Base-by-base conservation (phyloP, 2,329 filamentous ascomycete genomes). In the Orbilia quercus region DNA sequence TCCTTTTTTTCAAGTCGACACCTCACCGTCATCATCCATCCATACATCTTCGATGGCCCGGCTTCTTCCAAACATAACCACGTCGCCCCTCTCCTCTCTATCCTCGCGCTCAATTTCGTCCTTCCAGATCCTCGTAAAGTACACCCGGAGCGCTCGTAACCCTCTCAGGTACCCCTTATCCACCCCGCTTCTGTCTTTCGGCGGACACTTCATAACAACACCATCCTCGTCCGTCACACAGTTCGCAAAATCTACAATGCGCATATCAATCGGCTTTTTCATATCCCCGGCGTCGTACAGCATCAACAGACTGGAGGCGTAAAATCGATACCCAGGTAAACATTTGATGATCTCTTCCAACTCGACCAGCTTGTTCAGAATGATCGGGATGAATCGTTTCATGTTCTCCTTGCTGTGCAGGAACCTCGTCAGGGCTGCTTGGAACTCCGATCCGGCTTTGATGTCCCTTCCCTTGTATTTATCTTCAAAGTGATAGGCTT, bases 181-280 rank as follows among this genome's bases (percentile, higher is more conserved):
- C 5, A 96, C 89, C 72, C 91, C 89, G 36, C 89, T 83, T 0
- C 91, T 91, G 79, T 96, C 87, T 70, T 87, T 85, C 2, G 95
- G 95, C 12, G 95, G 95, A 77, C 94, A 97, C 16, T 84, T 82
- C 1, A 84, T 82, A 70, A 87, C 84, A 70, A 87, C 84, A 9
- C 88, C 81, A 0, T 85, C 92, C 76, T 95, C 90, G 2, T 91
- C 91, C 0, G 93, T 98, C 36, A 98, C 89, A 79, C 94, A 97
- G 80, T 99, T 99, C 75, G 95, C 95, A 82, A 99, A 99, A 81
- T 99, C 95, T 66, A 96, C 94, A 80, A 99, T 96, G 81, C 97
- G 97, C 82, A 99, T 89, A 80, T 96, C 91, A 79, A 96, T 93
- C 76, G 89, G 85, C 50, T 84, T 83, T 78, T 77, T 36, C 79